A percentile compares a stretch with the other conserved stretches of the same genome.
Evolutionary conservation across 108 stramenopile genomes (phyloP).

Genomic region (Skeletonema costatum): DNA sequence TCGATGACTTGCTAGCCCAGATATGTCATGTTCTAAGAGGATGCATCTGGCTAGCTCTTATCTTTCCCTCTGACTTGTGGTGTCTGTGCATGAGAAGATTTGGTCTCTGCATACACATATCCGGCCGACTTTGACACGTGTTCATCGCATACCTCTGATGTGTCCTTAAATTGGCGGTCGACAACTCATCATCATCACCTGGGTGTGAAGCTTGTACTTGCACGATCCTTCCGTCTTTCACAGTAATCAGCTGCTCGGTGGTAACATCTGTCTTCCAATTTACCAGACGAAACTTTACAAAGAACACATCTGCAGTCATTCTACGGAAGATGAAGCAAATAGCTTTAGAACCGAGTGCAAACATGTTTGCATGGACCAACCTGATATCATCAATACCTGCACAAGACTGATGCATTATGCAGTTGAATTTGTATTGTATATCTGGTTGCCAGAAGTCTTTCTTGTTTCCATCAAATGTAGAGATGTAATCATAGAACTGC

Average conservation of each 20-base stretch:
- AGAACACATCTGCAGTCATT: constrained; percentile 1
- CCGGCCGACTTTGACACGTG: no score
- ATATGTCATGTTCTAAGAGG: background rate
- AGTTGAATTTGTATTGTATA: background rate
- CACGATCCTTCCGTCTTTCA: background rate
- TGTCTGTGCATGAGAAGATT: background rate
- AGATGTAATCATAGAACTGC: background rate
- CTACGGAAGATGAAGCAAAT: background rate
- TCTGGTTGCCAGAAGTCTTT: background rate
- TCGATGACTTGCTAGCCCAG: background rate
- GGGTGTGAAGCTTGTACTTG: background rate
- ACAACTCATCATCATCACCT: background rate
- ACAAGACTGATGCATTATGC: background rate
- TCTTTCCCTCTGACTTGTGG: background rate
- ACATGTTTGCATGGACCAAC: background rate
- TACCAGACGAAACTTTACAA: background rate
- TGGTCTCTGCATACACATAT: no score
- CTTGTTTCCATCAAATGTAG: background rate
- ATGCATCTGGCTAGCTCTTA: background rate
- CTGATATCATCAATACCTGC: background rate
- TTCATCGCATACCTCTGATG: no score
- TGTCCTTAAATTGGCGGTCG: background rate
- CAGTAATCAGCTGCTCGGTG: background rate
- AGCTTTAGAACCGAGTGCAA: background rate
- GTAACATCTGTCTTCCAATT: background rate